A percentile compares a stretch with the other conserved stretches of the same genome.
These are phyloP conservation scores for Ceratocystis albifundus DNA, from an alignment of 2,329 filamentous ascomycete species.

Conservation along the genomic window DNA sequence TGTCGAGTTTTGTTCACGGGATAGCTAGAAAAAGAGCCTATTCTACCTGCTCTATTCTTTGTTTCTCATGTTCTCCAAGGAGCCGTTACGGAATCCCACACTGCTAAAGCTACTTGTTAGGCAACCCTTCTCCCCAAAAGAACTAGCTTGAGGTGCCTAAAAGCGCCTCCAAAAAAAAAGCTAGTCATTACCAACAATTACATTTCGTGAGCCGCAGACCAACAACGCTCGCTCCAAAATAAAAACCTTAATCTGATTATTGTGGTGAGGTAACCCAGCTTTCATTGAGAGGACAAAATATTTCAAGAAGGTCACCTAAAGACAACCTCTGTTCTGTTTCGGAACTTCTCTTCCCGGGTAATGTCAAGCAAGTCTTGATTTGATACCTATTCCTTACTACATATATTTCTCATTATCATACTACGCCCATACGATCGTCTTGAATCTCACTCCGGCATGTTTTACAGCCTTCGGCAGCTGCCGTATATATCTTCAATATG, in stretches of 20 bases:
- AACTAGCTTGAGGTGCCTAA: conserved; percentile 6
- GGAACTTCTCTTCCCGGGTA: neutral
- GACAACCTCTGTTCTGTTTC: too few species aligned
- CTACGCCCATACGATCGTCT: neutral
- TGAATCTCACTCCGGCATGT: conserved; percentile 18
- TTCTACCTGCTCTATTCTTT: neutral
- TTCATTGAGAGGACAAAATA: neutral
- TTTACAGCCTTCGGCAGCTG: conserved; percentile 21
- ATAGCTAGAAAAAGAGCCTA: neutral
- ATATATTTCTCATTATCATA: neutral
- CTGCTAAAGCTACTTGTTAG: neutral
- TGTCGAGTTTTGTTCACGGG: neutral
- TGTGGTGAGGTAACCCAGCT: neutral
- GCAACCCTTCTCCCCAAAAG: neutral
- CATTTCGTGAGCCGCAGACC: conserved; percentile 10
- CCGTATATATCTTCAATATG: conserved; percentile 22
- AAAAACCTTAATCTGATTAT: neutral
- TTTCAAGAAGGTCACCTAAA: neutral
- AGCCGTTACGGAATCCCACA: conserved; percentile 1
- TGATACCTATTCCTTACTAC: neutral
- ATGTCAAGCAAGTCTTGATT: neutral
- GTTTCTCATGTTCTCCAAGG: neutral
- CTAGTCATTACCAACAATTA: neutral
- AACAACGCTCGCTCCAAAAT: neutral
- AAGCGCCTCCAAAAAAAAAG: conserved; percentile 6